Evolutionary conservation across 345 rosid genomes (phyloP).

Genomic region (Pistacia vera): DNA sequence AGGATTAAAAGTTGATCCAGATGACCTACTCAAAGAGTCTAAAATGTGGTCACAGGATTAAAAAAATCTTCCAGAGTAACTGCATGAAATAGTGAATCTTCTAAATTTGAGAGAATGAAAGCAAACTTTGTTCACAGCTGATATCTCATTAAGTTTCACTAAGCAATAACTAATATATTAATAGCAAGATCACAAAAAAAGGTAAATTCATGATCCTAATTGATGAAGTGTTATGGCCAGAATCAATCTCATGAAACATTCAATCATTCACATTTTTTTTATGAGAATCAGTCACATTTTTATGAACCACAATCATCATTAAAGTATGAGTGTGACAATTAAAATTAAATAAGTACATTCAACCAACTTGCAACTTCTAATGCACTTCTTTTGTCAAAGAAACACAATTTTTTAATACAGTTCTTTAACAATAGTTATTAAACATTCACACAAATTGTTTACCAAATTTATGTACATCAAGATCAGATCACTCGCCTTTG

Average conservation of each 20-base stretch:
- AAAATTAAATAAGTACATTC: too few relatives aligned
- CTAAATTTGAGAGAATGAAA: neutral
- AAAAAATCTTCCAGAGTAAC: neutral
- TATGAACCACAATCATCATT: neutral
- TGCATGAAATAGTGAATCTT: neutral
- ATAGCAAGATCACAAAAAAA: conserved; percentile 6
- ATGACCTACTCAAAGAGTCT: conserved; percentile 15
- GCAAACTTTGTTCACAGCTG: neutral
- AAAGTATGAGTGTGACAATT: too few relatives aligned
- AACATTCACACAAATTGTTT: neutral
- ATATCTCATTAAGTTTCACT: neutral
- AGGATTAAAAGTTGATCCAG: conserved; percentile 22
- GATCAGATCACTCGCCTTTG: conserved; percentile 41
- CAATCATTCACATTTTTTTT: neutral
- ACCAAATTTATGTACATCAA: neutral
- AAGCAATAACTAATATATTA: neutral
- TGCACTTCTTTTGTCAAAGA: too few relatives aligned
- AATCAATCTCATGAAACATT: neutral
- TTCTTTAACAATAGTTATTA: neutral
- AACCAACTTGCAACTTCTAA: too few relatives aligned
- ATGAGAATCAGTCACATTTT: neutral
- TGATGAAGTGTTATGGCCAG: neutral
- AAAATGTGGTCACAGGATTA: conserved; percentile 6
- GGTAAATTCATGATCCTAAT: neutral
- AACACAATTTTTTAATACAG: neutral